phyloP scores from a whole-genome alignment of 805 yeast species.

The Isabelozyma rhagii region DNA sequence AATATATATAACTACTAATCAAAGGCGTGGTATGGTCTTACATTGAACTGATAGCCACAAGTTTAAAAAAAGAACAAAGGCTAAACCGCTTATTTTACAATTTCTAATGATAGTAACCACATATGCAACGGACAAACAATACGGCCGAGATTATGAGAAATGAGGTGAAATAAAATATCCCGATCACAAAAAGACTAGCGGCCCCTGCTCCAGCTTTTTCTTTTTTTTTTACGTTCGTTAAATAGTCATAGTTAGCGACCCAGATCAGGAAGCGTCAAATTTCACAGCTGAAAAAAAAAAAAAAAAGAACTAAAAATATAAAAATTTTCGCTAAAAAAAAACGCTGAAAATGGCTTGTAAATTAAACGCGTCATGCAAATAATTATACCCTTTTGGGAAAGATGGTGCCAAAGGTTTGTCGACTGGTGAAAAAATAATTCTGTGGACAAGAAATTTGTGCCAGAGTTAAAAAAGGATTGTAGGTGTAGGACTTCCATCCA shows the following conservation, averaged over 20 bases:
- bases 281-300: background rate
- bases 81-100: no score
- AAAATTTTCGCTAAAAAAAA: background rate
- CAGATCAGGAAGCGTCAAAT: background rate
- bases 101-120: no score
- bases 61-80: background rate
- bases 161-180: background rate
- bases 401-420: background rate
- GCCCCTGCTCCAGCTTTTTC: no score
- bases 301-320: no score
- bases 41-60: background rate
- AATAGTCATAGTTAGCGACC: no score
- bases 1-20: background rate
- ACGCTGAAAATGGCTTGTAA: background rate
- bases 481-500: no score
- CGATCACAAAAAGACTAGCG: background rate
- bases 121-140: background rate
- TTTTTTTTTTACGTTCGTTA: no score
- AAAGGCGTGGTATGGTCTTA: background rate
- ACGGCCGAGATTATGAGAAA: background rate
- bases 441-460: background rate
- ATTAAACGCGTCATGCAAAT: background rate
- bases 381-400: background rate
- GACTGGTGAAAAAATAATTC: background rate
- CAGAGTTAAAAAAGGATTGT: background rate